Base-by-base conservation (phyloP, 352 stramenopile species). In the Phytopythium boreale region DNA sequence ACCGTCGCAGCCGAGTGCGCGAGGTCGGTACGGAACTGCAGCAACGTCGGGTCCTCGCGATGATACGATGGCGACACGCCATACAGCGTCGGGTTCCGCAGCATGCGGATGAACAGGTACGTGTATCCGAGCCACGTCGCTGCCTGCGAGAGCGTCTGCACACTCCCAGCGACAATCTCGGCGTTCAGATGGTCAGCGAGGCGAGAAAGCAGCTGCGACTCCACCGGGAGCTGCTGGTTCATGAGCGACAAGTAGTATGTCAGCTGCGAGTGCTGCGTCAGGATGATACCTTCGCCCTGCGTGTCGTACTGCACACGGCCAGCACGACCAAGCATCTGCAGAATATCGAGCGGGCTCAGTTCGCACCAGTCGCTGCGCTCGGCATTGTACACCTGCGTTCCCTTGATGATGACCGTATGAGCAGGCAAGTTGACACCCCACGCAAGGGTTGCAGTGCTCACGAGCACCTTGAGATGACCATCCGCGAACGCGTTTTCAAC, bases 321-420 rank as follows among this genome's bases (percentile, higher is more conserved):
- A 29, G 98, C 98, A 71, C 98, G 90, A 64, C 98, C 98, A 65
- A 99, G 87, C 98, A 99, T 99, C 72, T 99, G 97, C 58, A 99
- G 70, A 49, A 99, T 97, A 74, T 99, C 98, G 37, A 99, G 80
- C 10, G 97, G 97, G 67, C 90, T 98, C 15, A 99, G 71, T 71
- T 99, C 98, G 26, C 96, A 97, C 98, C 97, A 99, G 24, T 96
- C 82, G 20, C 97, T 97, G 65, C 98, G 96, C 56, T 99, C 96
- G 5, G 98, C 97, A 66, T 98, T 98, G 82, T 99, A 99, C 68
- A 99, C 99, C 72, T 99, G 97, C 31, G 98, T 99, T n/a, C 98
- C 98, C 80, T 99, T 99, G 72, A 99, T 99, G 67, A 99, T 99
- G 19, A 99, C 98, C 7, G 98, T 99, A 78, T 99, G 97, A 1